Conservation (phyloP, 2,329 filamentous ascomycete genomes). For the Pseudocercospora musae region DNA sequence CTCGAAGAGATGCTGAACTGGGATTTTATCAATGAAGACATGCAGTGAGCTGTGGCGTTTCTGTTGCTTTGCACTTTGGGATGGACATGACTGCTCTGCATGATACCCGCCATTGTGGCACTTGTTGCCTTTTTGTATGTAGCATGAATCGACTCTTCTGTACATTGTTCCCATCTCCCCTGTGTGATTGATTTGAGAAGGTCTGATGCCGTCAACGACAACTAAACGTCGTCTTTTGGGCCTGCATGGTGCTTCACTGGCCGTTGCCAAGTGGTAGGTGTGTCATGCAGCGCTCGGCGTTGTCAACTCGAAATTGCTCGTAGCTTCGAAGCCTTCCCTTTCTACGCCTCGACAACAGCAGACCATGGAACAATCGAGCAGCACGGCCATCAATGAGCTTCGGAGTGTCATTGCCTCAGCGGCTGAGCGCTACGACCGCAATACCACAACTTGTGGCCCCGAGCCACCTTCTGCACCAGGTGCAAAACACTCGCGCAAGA, state of each 20-base stretch:
- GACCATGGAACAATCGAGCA: no score
- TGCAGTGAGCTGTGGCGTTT: neutral
- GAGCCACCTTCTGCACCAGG: neutral
- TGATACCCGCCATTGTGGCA: neutral
- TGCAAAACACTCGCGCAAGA: neutral
- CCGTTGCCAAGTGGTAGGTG: no score
- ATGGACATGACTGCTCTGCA: constrained; percentile 9
- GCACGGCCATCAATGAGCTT: no score
- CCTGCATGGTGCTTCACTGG: no score
- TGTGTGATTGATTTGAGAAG: no score
- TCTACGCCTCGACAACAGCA: no score
- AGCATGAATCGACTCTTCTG: neutral
- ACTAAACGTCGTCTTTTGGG: no score
- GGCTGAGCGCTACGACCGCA: no score
- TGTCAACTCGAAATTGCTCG: neutral
- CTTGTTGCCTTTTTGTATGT: neutral
- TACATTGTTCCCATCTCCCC: neutral
- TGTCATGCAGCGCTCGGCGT: neutral
- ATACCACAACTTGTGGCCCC: neutral
- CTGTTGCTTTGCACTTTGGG: constrained; percentile 3
- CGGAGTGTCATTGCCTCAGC: neutral
- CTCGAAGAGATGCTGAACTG: neutral
- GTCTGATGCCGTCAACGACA: no score
- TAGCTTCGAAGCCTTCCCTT: no score
- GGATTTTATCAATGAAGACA: neutral